Evolutionary conservation across 148 eudicot genomes (phyloP).

Genomic region (Rhododendron griersonianum): DNA sequence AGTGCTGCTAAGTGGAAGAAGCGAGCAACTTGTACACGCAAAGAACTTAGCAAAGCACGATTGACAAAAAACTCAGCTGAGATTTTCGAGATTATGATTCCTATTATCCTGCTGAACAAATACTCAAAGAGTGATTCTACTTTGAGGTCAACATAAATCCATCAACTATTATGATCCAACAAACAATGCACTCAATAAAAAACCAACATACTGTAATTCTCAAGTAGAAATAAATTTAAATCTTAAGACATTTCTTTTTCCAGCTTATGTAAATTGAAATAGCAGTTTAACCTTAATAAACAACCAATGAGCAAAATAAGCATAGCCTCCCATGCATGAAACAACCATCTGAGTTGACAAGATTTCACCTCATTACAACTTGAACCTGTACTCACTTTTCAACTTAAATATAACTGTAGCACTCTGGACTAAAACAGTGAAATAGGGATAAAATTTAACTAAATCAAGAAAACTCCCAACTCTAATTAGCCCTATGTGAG

Average conservation of each 20-base stretch:
- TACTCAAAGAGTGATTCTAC: neutral
- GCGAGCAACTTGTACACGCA: neutral
- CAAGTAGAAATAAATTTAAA: neutral
- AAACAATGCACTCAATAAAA: neutral
- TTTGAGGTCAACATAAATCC: neutral
- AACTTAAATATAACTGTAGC: neutral
- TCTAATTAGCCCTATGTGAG: neutral
- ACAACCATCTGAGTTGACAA: neutral
- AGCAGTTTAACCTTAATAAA: neutral
- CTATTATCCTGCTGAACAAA: neutral
- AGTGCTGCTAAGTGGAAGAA: neutral
- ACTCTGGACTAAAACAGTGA: neutral
- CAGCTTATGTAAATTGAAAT: neutral
- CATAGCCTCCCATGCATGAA: neutral
- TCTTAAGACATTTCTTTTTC: neutral
- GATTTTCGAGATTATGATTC: neutral
- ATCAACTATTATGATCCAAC: neutral
- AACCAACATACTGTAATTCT: neutral
- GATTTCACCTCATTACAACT: neutral
- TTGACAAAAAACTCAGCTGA: neutral
- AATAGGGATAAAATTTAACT: neutral
- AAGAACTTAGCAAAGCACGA: neutral
- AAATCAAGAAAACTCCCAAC: neutral
- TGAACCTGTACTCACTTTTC: neutral
- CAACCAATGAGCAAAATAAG: conserved; percentile 1